Evolutionary conservation across 331 rosid species (phyloP).

Genomic region (Acacia pycnantha): DNA sequence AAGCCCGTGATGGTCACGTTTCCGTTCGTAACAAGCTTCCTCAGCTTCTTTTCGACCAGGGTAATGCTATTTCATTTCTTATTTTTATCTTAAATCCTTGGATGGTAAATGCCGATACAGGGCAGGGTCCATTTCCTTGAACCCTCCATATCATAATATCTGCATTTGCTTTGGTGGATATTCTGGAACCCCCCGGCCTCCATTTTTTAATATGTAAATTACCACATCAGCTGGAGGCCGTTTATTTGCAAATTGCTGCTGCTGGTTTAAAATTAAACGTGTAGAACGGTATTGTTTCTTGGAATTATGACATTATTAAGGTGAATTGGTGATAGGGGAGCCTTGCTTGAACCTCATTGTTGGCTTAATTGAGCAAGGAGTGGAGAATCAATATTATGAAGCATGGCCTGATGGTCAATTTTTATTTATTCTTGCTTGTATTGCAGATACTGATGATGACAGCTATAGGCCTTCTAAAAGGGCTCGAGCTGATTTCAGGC

Average conservation of each 20-base stretch:
- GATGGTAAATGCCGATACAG: neutral
- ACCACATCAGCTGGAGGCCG: neutral
- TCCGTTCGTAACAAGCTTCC: neutral
- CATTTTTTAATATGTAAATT: neutral
- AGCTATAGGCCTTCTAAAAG: neutral
- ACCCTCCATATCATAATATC: neutral
- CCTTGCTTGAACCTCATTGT: neutral
- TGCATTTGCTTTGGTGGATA: neutral
- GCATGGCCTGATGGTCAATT: neutral
- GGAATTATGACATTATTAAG: neutral
- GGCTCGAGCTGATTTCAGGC: slow-evolving; percentile 6
- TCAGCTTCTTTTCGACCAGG: neutral
- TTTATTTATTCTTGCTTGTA: neutral
- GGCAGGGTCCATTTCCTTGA: neutral
- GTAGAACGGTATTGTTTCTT: neutral
- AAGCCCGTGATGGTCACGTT: neutral
- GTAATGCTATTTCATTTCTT: neutral
- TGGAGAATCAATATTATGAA: neutral
- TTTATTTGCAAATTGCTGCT: neutral
- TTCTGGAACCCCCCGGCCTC: neutral
- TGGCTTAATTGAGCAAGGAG: neutral
- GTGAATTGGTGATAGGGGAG: neutral
- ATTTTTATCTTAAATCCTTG: neutral
- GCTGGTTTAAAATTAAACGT: neutral
- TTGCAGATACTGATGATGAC: slow-evolving; percentile 7